A percentile compares a stretch with the other conserved stretches of the same genome.
phyloP scores from a whole-genome alignment of 2,329 filamentous ascomycete species.

The Talaromyces sp. region DNA sequence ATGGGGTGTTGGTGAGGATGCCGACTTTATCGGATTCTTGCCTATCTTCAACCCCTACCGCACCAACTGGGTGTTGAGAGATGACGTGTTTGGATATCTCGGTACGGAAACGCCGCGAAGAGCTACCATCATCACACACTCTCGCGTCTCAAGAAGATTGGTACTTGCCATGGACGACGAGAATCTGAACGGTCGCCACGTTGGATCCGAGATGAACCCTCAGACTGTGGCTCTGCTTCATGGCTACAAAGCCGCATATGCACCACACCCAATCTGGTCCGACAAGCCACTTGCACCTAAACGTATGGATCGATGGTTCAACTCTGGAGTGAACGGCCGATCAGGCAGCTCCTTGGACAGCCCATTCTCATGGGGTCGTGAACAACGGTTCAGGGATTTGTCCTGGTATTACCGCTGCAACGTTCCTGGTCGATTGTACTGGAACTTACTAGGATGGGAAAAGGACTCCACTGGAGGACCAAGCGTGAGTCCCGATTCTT shows the following conservation, averaged over 20 bases:
- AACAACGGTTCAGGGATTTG: constrained; percentile 32
- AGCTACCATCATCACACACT: constrained; percentile 68
- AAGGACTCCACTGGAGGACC: constrained; percentile 23
- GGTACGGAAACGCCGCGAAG: constrained; percentile 62
- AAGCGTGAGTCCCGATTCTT: constrained; percentile 8
- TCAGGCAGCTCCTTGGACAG: constrained; percentile 32
- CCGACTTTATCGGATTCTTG: constrained; percentile 85
- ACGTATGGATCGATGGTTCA: constrained; percentile 31
- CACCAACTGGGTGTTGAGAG: constrained; percentile 73
- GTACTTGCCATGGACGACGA: constrained; percentile 72
- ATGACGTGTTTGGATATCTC: constrained; percentile 37
- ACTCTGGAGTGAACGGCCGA: constrained; percentile 31
- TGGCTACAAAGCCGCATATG: constrained; percentile 73
- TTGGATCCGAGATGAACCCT: constrained; percentile 77
- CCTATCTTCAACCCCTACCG: constrained; percentile 86
- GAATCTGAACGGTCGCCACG: constrained; percentile 67
- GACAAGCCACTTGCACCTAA: constrained; percentile 52
- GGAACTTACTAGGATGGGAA: constrained; percentile 32
- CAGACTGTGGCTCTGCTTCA: constrained; percentile 70
- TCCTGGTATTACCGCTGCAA: constrained; percentile 35
- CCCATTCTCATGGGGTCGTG: constrained; percentile 33
- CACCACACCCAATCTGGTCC: constrained; percentile 74
- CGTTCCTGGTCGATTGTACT: constrained; percentile 31
- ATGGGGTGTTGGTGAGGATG: constrained; percentile 81
- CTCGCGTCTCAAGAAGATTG: constrained; percentile 63